Evolutionary conservation across 345 rosid species (phyloP).

Genomic region (Boechera retrofracta): DNA sequence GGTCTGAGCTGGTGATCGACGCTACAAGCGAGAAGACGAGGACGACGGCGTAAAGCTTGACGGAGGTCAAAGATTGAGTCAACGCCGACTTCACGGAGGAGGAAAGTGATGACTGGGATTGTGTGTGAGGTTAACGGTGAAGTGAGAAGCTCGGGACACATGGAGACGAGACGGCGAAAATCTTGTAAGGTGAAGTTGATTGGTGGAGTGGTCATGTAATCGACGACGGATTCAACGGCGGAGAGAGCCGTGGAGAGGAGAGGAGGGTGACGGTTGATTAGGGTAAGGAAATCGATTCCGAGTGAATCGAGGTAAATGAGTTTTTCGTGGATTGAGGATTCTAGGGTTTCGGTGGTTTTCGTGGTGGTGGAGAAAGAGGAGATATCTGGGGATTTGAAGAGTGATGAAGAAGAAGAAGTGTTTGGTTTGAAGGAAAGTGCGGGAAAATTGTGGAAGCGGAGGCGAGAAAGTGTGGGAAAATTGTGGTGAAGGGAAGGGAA

Average conservation of each 20-base stretch:
- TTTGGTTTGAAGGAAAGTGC: constrained; percentile 54
- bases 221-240: constrained; percentile 65
- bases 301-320: constrained; percentile 78
- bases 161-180: constrained; percentile 67
- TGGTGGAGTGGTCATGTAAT: constrained; percentile 56
- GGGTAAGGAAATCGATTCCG: constrained; percentile 73
- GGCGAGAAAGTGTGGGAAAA: constrained; percentile 54
- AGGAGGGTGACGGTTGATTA: constrained; percentile 59
- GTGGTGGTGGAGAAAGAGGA: constrained; percentile 29
- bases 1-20: constrained; percentile 71
- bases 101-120: constrained; percentile 80
- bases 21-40: constrained; percentile 72
- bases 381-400: constrained; percentile 44
- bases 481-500: constrained; percentile 47
- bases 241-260: constrained; percentile 58
- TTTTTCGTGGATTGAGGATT: constrained; percentile 64
- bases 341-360: constrained; percentile 27
- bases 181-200: constrained; percentile 62
- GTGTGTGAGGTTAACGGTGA: constrained; percentile 49
- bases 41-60: constrained; percentile 73
- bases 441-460: constrained; percentile 54
- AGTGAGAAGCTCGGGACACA: constrained; percentile 78
- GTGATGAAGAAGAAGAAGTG: constrained; percentile 47
- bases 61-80: constrained; percentile 54
- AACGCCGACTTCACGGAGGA: constrained; percentile 81